Evolutionary conservation across 2,329 filamentous ascomycete species (phyloP), one percentile per base, ranked within the genome.

Genomic region (Mycosphaerella arachidis): DNA sequence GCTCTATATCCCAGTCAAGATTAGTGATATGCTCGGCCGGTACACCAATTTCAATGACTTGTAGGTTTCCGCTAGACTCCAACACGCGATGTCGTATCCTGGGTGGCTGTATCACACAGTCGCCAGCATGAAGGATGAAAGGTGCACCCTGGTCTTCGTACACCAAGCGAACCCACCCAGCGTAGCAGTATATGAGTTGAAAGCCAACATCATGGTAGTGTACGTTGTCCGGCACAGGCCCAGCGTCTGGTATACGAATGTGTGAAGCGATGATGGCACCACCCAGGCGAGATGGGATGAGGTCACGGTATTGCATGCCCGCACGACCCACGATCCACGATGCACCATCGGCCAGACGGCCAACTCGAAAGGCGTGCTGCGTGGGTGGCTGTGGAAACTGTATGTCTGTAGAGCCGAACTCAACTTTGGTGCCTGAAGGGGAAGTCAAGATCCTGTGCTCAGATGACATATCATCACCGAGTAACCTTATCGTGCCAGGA

Each of bases 211-310:
- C 55, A 20, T 63, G 61, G 52, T 60, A 63, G 33, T 63, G 61
- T 1, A 63, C 61, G 3, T 58, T 54, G 16, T 63, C 61, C 4
- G 58, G 57, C 8, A 63, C 61, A 2, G 61, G 61, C 1, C 61
- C 61, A 5, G 61, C 61, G 16, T 60, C 29, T 24, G 61, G 61
- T 6, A 63, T 63, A 0, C 61, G 58, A 16, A 63, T 63, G 12
- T 63, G 61, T 16, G 61, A 63, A 31, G 61, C 61, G 29, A 63
- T 63, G 51, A 63, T 63, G 2, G 61, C 58, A n/a, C 61, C 61
- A 3, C 61, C 61, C 8, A 63, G 58, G 24, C 61, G 57, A 7
- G 58, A 55, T 4, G 61, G 55, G 10, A 63, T 63, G 1, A 63
- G 55, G 37, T 63, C 61, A 6, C 61, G 61, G 16, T 63, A 63